Conservation (phyloP, 441 rosid genomes). For the Mallotus repandus region DNA sequence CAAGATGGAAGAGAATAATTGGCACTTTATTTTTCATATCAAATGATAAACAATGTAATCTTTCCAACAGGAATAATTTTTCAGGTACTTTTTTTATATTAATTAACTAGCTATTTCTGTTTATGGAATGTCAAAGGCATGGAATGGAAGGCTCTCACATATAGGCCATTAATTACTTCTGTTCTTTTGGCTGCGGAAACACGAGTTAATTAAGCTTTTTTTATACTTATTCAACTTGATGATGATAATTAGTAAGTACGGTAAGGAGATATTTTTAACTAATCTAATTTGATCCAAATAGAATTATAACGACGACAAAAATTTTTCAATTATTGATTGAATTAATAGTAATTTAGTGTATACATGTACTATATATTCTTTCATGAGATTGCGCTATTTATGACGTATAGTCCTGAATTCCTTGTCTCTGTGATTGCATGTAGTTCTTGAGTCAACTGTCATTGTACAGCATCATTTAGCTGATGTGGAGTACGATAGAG, state of each 20-base stretch:
- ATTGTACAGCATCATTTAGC: constrained; percentile 19
- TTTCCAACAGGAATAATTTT: constrained; percentile 14
- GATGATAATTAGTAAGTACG: too few species aligned
- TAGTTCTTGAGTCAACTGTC: not conserved
- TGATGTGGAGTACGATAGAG: constrained; percentile 39
- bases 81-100: not conserved
- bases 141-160: not conserved
- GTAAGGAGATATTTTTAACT: too few species aligned
- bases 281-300: too few species aligned
- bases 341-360: too few species aligned
- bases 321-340: too few species aligned
- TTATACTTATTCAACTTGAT: too few species aligned
- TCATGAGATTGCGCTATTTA: not conserved
- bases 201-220: too few species aligned
- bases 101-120: not conserved
- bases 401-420: constrained; percentile 16
- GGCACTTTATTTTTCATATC: constrained; percentile 3
- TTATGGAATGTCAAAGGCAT: constrained; percentile 27
- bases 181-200: too few species aligned
- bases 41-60: not conserved
- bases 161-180: too few species aligned
- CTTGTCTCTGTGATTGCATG: not conserved
- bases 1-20: constrained; percentile 13
- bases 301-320: too few species aligned
- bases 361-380: too few species aligned